A percentile compares a stretch with the other conserved stretches of the same genome.
Conservation (phyloP, 768 basidiomycete species). For the Lyophyllum decastes region DNA sequence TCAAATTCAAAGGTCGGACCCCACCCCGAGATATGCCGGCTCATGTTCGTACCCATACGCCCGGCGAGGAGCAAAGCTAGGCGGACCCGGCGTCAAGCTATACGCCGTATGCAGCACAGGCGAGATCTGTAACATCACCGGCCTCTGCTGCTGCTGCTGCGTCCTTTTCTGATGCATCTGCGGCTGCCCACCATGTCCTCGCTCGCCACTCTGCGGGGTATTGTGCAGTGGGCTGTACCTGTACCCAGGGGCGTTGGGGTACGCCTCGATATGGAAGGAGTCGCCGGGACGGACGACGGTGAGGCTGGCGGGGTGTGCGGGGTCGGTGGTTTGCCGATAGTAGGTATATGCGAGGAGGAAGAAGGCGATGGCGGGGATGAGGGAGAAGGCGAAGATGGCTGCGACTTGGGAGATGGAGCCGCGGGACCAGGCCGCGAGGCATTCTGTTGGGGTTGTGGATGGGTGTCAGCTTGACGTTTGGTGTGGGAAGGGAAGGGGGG, state of each 20-base stretch:
- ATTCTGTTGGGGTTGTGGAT: conserved; percentile 30
- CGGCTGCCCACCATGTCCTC: too few relatives aligned
- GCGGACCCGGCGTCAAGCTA: neutral
- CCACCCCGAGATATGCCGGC: neutral
- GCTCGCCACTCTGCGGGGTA: neutral
- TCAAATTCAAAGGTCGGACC: too few relatives aligned
- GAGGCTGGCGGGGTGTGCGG: conserved; percentile 31
- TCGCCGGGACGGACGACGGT: neutral
- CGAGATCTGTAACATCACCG: neutral
- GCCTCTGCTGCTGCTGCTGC: neutral
- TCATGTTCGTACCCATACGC: neutral
- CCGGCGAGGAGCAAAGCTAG: neutral
- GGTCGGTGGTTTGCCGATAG: conserved; percentile 40
- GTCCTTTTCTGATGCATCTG: neutral
- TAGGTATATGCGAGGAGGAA: conserved; percentile 39
- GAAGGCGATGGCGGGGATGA: conserved; percentile 36
- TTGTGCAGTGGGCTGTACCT: neutral
- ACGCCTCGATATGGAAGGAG: neutral
- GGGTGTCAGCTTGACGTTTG: neutral
- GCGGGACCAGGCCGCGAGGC: conserved; percentile 37
- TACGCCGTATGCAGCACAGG: neutral
- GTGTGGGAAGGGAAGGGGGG: neutral
- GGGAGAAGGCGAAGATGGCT: conserved; percentile 36
- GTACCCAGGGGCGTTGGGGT: conserved; percentile 19
- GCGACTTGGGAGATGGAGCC: conserved; percentile 38